Evolutionary conservation across 106 monocot genomes (phyloP).

Genomic region (Dendrobium officinale): DNA sequence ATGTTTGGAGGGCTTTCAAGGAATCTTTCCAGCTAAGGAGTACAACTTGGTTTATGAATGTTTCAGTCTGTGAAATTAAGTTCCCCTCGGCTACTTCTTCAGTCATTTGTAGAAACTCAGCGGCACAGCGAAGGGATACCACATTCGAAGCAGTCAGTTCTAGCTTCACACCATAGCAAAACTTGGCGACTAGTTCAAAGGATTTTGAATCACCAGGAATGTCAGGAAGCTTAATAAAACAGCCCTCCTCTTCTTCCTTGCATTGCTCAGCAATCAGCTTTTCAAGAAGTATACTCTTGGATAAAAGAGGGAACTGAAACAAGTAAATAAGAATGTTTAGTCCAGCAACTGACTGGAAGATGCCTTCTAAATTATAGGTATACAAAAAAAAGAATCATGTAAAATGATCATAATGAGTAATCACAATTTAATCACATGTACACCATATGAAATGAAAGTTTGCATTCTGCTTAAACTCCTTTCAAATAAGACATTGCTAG

Average conservation of each 20-base stretch:
- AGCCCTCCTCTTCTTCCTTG: conserved; percentile 14
- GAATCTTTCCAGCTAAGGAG: conserved; percentile 31
- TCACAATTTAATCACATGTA: too few relatives aligned
- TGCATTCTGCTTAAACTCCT: not conserved
- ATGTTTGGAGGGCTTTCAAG: conserved; percentile 24
- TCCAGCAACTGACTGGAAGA: not conserved
- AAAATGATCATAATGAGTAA: not conserved
- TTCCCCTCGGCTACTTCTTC: conserved; percentile 26
- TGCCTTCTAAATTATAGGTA: too few relatives aligned
- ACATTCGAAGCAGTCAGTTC: conserved; percentile 24
- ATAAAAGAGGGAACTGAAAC: conserved; percentile 31
- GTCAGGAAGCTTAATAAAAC: conserved; percentile 18
- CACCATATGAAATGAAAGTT: too few relatives aligned
- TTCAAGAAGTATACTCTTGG: conserved; percentile 24
- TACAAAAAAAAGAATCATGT: not conserved
- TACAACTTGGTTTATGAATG: conserved; percentile 21
- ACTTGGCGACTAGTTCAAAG: conserved; percentile 27
- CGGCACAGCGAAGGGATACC: conserved; percentile 19
- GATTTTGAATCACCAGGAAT: conserved; percentile 25
- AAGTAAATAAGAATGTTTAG: not conserved
- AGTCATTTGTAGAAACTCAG: conserved; percentile 30
- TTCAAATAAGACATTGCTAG: not conserved
- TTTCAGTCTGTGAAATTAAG: conserved; percentile 24
- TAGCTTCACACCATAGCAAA: conserved; percentile 33
- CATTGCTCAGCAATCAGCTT: conserved; percentile 20